phyloP scores from a whole-genome alignment of 2,329 filamentous ascomycete species.

The Paraphoma sp. region DNA sequence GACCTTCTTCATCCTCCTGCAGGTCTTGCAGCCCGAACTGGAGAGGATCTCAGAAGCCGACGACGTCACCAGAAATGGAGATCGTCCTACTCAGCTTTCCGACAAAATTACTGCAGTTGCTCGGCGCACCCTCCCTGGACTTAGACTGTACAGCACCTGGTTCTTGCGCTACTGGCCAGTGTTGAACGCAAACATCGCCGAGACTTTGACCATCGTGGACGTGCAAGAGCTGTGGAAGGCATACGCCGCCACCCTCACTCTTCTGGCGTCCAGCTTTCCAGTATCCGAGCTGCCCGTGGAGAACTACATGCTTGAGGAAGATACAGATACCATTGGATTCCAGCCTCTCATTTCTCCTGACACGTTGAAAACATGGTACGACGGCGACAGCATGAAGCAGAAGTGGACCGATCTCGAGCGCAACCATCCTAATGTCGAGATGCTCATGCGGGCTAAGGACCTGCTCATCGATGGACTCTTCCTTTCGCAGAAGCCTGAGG shows the following conservation, averaged over 20 bases:
- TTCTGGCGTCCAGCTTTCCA: slow-evolving; percentile 65
- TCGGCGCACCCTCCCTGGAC: slow-evolving; percentile 67
- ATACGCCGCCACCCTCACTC: slow-evolving; percentile 68
- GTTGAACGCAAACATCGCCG: slow-evolving; percentile 61
- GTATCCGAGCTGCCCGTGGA: slow-evolving; percentile 62
- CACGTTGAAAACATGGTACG: slow-evolving; percentile 60
- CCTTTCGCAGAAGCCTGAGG: slow-evolving; percentile 59
- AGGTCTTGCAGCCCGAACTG: slow-evolving; percentile 73
- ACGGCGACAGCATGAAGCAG: slow-evolving; percentile 56
- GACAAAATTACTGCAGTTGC: slow-evolving; percentile 65
- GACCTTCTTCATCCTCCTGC: slow-evolving; percentile 75
- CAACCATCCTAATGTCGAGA: slow-evolving; percentile 66
- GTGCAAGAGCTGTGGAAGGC: slow-evolving; percentile 70
- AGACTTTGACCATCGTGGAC: slow-evolving; percentile 62
- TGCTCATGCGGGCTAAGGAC: slow-evolving; percentile 70
- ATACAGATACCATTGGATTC: slow-evolving; percentile 71
- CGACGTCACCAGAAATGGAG: slow-evolving; percentile 53
- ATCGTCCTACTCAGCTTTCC: slow-evolving; percentile 43
- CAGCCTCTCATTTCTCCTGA: slow-evolving; percentile 62
- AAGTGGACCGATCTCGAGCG: slow-evolving; percentile 62
- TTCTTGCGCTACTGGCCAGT: slow-evolving; percentile 63
- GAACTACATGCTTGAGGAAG: slow-evolving; percentile 71
- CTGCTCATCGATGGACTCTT: slow-evolving; percentile 67
- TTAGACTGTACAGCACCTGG: slow-evolving; percentile 75
- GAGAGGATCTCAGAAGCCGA: slow-evolving; percentile 58